Base-by-base conservation (phyloP, 2,329 filamentous ascomycete genomes). In the Gnomoniopsis sp. region DNA sequence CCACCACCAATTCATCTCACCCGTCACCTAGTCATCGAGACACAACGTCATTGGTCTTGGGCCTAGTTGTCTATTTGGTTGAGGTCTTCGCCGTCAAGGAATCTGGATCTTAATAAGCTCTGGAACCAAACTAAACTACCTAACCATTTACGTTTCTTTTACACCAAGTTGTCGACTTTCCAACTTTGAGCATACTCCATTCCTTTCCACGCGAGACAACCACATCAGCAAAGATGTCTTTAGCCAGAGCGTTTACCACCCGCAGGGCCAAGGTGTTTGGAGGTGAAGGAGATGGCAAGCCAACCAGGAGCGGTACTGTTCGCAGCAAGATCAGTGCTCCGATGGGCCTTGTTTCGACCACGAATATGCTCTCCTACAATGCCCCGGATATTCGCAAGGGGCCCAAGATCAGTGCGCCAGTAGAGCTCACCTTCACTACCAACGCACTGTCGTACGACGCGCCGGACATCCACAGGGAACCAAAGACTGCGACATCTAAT, bases 381-480 rank as follows among this genome's bases (percentile, higher is more conserved):
- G 93, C 95, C 11, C 93, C 93, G 53, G 89, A 97, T 70, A 87
- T 97, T 62, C 77, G 78, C 49, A 55, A 63, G 22, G 55, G 60
- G 17, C 69, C 71, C 65, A 88, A 92, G 77, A 99, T 99, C 71
- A 99, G 95, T 1, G 85, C 82, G 3, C 95, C 95, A 0, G 82
- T 96, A 55, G 88, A 92, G 73, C 82, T 99, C 63, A 80, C 97
- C 51, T 96, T 95, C 60, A 96, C 93, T 6, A 98, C 95, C 66
- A 99, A 98, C 75, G 91, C 96, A 84, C 87, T 97, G 56, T 92
- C 91, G 8, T 96, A 96, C 81, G 93, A 93, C 70, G 93, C 95
- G 11, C 93, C 93, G 53, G 89, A 97, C 70, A 87, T 97, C 62
- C 77, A 78, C 48, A 55, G 60, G 30, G 55, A 63, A 19, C 69